A percentile compares a stretch with the other conserved stretches of the same genome.
phyloP scores from a whole-genome alignment of 768 basidiomycete genomes.

The Suillus paluster region DNA sequence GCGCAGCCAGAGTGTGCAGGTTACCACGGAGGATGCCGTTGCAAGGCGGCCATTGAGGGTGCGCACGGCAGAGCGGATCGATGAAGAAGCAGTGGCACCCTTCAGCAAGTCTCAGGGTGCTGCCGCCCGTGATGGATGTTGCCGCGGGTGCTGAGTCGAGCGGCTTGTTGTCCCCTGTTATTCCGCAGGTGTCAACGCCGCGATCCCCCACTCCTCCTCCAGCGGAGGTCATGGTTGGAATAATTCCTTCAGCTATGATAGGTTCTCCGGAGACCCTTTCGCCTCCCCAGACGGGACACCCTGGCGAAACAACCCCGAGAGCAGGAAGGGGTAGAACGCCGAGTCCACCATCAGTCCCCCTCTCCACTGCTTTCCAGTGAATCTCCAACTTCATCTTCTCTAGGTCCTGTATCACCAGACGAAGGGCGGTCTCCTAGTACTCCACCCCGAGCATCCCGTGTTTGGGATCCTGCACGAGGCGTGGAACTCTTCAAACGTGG shows the following conservation, averaged over 20 bases:
- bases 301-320: slow-evolving; percentile 14
- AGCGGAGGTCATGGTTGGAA: not conserved
- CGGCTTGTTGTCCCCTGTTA: not conserved
- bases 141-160: slow-evolving; percentile 5
- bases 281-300: slow-evolving; percentile 22
- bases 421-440: slow-evolving; percentile 40
- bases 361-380: slow-evolving; percentile 36
- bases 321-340: slow-evolving; percentile 11
- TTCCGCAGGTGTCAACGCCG: not conserved
- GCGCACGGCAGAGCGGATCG: slow-evolving; percentile 22
- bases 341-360: slow-evolving; percentile 14
- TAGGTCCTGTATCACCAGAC: slow-evolving; percentile 55
- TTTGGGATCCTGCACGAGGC: slow-evolving; percentile 86
- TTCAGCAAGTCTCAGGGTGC: slow-evolving; percentile 12
- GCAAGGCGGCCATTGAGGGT: slow-evolving; percentile 29
- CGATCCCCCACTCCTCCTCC: not conserved
- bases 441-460: slow-evolving; percentile 56
- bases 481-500: slow-evolving; percentile 87
- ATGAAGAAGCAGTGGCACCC: slow-evolving; percentile 25
- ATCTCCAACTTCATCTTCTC: slow-evolving; percentile 56
- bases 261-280: slow-evolving; percentile 19
- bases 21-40: slow-evolving; percentile 30
- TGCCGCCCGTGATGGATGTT: slow-evolving; percentile 6
- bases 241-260: slow-evolving; percentile 14
- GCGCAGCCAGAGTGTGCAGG: slow-evolving; percentile 64